Evolutionary conservation across 192 early-diverging fungal genomes (phyloP).

Genomic region (Haplosporangium gracile): DNA sequence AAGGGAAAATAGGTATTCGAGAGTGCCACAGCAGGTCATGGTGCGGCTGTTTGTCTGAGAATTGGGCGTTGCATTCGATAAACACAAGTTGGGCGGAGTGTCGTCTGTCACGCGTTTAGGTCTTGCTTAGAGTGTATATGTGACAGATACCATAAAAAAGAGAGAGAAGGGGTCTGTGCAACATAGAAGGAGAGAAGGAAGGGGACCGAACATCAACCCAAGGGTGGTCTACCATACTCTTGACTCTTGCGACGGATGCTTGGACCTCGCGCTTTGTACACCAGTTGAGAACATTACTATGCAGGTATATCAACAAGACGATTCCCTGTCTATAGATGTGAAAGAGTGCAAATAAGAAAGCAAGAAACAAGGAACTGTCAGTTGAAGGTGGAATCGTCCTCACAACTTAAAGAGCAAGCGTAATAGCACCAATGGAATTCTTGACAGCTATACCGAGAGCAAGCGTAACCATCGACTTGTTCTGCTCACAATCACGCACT

Average conservation of each 20-base stretch:
- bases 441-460: background rate
- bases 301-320: no score
- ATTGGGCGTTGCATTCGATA: background rate
- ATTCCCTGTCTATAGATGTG: background rate
- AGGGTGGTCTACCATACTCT: no score
- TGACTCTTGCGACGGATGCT: no score
- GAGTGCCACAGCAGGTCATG: background rate
- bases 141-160: no score
- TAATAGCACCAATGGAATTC: background rate
- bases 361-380: background rate
- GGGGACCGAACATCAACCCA: no score
- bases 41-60: background rate
- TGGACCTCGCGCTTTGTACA: no score
- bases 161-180: no score
- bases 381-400: conserved; percentile 1
- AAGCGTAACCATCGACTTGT: background rate
- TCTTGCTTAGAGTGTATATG: background rate
- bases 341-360: background rate
- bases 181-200: no score
- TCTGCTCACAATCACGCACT: background rate
- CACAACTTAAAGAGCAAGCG: background rate
- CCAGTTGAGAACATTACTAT: no score
- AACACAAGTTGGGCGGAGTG: background rate
- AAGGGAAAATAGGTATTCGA: no score
- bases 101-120: background rate